Conservation (phyloP, 176 grass and related monocot genomes). For the Phoenix roebelenii region DNA sequence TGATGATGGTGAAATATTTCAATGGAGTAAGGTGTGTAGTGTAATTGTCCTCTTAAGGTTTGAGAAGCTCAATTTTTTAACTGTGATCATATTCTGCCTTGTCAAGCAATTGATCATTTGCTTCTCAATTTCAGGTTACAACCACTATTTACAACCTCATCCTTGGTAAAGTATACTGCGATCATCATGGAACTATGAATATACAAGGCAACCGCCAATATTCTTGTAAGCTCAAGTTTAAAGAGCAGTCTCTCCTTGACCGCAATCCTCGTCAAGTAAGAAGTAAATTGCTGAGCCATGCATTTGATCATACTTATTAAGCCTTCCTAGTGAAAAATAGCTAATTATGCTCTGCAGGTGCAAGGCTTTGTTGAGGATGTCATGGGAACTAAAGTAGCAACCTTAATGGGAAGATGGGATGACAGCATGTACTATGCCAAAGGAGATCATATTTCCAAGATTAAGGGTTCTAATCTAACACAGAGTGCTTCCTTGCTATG, state of each 20-base stretch:
- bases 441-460: conserved; percentile 42
- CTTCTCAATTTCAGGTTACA: conserved; percentile 50
- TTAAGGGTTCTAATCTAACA: conserved; percentile 34
- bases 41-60: not conserved
- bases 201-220: conserved; percentile 69
- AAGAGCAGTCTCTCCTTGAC: conserved; percentile 90
- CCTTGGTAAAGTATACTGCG: conserved; percentile 85
- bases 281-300: conserved; percentile 4
- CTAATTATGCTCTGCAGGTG: conserved; percentile 39
- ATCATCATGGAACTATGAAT: conserved; percentile 84
- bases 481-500: conserved; percentile 49
- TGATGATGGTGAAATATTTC: conserved; percentile 88
- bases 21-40: conserved; percentile 75
- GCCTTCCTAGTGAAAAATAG: conserved; percentile 2
- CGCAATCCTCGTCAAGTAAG: conserved; percentile 81
- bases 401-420: conserved; percentile 86
- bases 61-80: conserved; percentile 1
- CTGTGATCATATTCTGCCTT: no score
- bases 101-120: no score
- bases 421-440: conserved; percentile 49
- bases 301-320: not conserved
- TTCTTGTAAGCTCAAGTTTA: conserved; percentile 89
- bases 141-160: conserved; percentile 95
- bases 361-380: conserved; percentile 76
- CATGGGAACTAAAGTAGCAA: conserved; percentile 43